These are phyloP conservation scores for Annona cherimola DNA, from an alignment of 164 flowering plant genomes.

Conservation along the genomic window DNA sequence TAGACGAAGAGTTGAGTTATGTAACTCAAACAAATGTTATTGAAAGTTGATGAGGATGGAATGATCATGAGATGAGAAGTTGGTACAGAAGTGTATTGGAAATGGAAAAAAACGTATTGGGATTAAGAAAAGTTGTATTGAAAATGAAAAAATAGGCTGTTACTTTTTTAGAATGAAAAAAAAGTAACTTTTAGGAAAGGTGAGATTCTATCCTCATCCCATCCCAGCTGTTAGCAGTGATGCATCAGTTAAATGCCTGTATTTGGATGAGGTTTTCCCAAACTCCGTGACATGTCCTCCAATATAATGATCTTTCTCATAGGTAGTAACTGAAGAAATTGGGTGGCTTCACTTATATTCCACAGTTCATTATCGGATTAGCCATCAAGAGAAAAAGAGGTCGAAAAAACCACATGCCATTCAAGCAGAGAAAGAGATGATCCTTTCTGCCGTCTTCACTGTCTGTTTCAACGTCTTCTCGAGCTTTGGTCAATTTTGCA, in stretches of 20 bases:
- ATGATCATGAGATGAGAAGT: no score
- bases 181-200: no score
- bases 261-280: neutral
- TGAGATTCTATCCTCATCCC: no score
- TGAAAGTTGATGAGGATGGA: no score
- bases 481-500: conserved; percentile 48
- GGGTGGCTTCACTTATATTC: conserved; percentile 64
- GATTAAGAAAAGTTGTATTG: no score
- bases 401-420: conserved; percentile 43
- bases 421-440: conserved; percentile 64
- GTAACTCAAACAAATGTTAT: no score
- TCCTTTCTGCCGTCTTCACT: conserved; percentile 40
- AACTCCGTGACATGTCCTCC: neutral
- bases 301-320: conserved; percentile 10
- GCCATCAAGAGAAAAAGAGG: conserved; percentile 29
- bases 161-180: no score
- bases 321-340: conserved; percentile 64
- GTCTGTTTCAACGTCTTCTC: conserved; percentile 56
- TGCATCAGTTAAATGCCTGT: neutral
- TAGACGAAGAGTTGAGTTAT: no score
- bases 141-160: no score
- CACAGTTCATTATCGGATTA: conserved; percentile 13
- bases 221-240: neutral
- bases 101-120: no score
- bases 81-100: no score